Percentiles rank a stretch among this genome's conserved stretches.
Evolutionary conservation across 352 stramenopile species (phyloP).

Genomic region (Phytophthora rubi): DNA sequence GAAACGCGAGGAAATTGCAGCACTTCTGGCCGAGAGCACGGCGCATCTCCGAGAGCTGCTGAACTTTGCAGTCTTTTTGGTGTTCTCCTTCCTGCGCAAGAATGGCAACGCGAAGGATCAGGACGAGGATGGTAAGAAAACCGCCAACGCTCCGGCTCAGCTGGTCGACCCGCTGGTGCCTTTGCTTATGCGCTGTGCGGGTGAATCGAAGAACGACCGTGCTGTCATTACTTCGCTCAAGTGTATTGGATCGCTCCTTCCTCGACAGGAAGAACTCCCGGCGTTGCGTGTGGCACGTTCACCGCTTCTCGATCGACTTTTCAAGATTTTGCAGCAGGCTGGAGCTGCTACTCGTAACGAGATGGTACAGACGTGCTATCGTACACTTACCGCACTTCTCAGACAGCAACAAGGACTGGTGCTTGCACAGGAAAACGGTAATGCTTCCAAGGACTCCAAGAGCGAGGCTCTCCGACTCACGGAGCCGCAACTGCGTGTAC

Average conservation of each 20-base stretch:
- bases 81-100: constrained; percentile 73
- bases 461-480: constrained; percentile 61
- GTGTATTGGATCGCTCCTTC: constrained; percentile 90
- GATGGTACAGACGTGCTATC: constrained; percentile 96
- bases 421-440: constrained; percentile 34
- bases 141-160: constrained; percentile 32
- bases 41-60: constrained; percentile 83
- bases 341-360: constrained; percentile 93
- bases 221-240: constrained; percentile 94
- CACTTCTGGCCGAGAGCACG: constrained; percentile 45
- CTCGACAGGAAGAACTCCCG: constrained; percentile 82
- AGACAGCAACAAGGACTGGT: constrained; percentile 52
- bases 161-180: constrained; percentile 94
- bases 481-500: constrained; percentile 79
- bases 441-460: constrained; percentile 34
- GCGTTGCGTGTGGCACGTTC: constrained; percentile 85
- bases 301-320: constrained; percentile 89
- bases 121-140: constrained; percentile 25
- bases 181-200: constrained; percentile 91
- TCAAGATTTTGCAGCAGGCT: constrained; percentile 92
- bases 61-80: constrained; percentile 84
- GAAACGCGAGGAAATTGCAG: constrained; percentile 42
- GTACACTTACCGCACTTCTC: constrained; percentile 91
- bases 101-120: constrained; percentile 33
- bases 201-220: constrained; percentile 92